Evolutionary conservation across 192 early-diverging fungal species (phyloP), one percentile per base, ranked within the genome.

Genomic region (Coemansia sp.): DNA sequence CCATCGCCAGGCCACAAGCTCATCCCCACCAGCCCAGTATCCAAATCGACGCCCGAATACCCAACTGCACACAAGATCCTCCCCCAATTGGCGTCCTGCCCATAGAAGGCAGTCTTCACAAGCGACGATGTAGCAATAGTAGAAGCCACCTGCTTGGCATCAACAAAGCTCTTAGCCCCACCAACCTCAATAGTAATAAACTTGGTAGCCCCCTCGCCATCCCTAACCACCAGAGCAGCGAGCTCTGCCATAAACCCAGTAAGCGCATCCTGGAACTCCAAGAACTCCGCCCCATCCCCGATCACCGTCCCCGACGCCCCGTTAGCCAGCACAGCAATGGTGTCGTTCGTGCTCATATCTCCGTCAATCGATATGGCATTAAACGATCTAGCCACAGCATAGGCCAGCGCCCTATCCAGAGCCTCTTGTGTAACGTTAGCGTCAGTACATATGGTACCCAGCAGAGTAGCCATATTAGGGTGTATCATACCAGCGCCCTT

Each of bases 401-500:
- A 84, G 16, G 81, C 81, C 46, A 96, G 67, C 1, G 96, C 93
- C 13, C 76, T 68, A 42, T 91, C 85, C 31, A 97, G 82, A 36
- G 87, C 77, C n/a, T 62, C 42, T 24, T 88, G 83, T 2, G 84
- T 69, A 8, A 98, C 79, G 10, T 85, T 66, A 7, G 86, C 84
- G 77, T 98, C 96, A 0, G 96, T 98, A 51, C 93, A 92, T 11
- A 97, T 82, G 14, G 89, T 88, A 8, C 89, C 89, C 36, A 98
- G 84, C 66, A 98, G 78, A 7, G 96, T 98, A 13, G 95, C 96
- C 96, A 98, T 98, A 77, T 97, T 94, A 10, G 96, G 96, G 71
- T 98, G 96, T 59, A 98, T 96, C 96, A 96, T 96, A 9, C 96
- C 96, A 5, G 96, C 96, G 36, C 96, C 96, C 83, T 98, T 98